These are phyloP conservation scores for Furcasterigmium furcatum DNA, from an alignment of 2,329 filamentous ascomycete species.

Conservation along the genomic window DNA sequence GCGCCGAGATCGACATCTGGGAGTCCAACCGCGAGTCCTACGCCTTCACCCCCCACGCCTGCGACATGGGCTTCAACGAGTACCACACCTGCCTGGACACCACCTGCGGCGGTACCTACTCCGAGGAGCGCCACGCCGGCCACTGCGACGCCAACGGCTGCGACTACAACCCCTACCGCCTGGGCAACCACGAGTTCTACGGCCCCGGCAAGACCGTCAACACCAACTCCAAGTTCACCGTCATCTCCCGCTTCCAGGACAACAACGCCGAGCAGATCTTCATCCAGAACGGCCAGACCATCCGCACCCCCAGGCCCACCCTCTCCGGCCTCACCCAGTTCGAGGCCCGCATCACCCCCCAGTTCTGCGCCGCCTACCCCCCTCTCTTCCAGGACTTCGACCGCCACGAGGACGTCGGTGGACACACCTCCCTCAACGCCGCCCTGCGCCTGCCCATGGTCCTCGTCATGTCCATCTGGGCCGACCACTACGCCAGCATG, in stretches of 20 bases:
- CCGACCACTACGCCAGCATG: constrained; percentile 61
- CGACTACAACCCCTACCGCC: constrained; percentile 63
- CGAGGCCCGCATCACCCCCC: constrained; percentile 51
- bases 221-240: constrained; percentile 53
- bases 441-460: constrained; percentile 56
- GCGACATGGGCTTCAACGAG: constrained; percentile 9
- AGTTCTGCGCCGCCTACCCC: constrained; percentile 55
- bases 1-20: constrained; percentile 20
- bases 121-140: constrained; percentile 48
- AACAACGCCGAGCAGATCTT: constrained; percentile 12
- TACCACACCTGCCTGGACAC: constrained; percentile 13
- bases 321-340: constrained; percentile 47
- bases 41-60: constrained; percentile 19
- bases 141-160: constrained; percentile 65
- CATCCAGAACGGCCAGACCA: constrained; percentile 10
- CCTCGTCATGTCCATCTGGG: constrained; percentile 58
- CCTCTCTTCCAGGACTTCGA: constrained; percentile 47
- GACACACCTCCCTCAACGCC: constrained; percentile 48
- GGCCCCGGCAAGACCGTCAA: constrained; percentile 55
- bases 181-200: constrained; percentile 58
- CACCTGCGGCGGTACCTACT: constrained; percentile 45
- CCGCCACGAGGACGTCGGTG: constrained; percentile 48
- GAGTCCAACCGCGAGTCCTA: constrained; percentile 20
- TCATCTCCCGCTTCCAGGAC: constrained; percentile 56
- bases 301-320: constrained; percentile 13